phyloP scores from a whole-genome alignment of 768 basidiomycete species.

The Rhodocollybia butyracea region DNA sequence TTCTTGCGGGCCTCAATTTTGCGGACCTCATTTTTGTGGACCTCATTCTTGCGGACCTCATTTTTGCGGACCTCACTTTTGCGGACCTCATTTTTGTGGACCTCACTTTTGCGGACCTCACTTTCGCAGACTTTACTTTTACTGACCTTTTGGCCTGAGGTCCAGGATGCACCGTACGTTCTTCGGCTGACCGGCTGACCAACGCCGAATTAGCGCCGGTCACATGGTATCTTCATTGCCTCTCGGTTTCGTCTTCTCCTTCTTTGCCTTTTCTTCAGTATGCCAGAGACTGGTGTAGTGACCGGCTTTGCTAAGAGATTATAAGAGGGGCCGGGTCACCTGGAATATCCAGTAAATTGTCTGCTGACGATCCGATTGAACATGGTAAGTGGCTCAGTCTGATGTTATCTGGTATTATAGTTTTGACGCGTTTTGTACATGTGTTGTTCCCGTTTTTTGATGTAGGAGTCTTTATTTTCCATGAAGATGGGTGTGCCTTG shows the following conservation, averaged over 20 bases:
- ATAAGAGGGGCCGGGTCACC: not conserved
- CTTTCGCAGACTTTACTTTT: not conserved
- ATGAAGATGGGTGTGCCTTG: not conserved
- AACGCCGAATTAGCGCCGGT: not conserved
- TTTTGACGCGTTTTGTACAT: not conserved
- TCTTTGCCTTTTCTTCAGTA: not conserved
- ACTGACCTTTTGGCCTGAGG: too few species aligned
- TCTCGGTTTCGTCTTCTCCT: not conserved
- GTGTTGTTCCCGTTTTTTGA: not conserved
- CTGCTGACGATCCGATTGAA: not conserved
- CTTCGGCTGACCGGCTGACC: too few species aligned
- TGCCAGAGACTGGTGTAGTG: not conserved
- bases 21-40: not conserved
- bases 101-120: too few species aligned
- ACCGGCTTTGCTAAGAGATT: not conserved
- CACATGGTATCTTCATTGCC: not conserved
- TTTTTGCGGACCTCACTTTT: too few species aligned
- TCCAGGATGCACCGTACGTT: too few species aligned
- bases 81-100: too few species aligned
- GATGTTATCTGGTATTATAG: not conserved
- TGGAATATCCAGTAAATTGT: not conserved
- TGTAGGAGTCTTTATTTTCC: not conserved
- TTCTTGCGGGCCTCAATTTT: too few species aligned
- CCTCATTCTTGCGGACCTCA: too few species aligned
- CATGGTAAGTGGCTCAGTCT: not conserved